Base-by-base conservation (phyloP, 1,284 basidiomycete genomes). In the Amylostereum areolatum region DNA sequence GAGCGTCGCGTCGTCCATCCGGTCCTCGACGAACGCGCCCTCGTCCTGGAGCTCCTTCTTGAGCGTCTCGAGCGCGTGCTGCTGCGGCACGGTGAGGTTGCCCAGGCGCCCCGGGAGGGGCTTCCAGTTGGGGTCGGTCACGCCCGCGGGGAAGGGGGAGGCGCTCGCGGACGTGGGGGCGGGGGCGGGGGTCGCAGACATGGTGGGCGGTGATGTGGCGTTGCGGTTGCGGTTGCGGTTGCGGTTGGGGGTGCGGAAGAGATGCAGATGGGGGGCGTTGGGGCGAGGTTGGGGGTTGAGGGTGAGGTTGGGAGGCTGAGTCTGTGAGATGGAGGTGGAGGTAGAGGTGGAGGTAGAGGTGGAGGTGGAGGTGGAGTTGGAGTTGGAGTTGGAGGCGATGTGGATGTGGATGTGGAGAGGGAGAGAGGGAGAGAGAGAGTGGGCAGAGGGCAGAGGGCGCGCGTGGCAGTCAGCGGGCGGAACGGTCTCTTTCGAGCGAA, bases 1-100 rank as follows among this genome's bases (percentile, higher is more conserved):
- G 32, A 96, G 73, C 36, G 76, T 80, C 27, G 84, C 74, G 70
- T 96, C 92, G 63, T 89, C 84, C 80, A 90, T 91, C 54, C 84
- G 73, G 66, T 87, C 82, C 52, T 74, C 70, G 2, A 81, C 83
- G 59, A 85, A 86, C 39, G 62, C 60, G 1, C 75, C 80, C 60
- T 83, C 83, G 3, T 75, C 78, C 59, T 78, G 64, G 52, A 92
- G 70, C 64, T 89, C 77, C 63, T 77, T 72, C 66, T 79, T 82
- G 64, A 95, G 75, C 60, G 83, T 81, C 39, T 84, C 79, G 49
- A 97, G 83, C 5, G 81, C 77, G 54, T 84, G 75, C 55, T 82
- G 75, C 64, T 96, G 90, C 3, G 71, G 59, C 8, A 76, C 67
- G n/a, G 81, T 82, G 57, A 97, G 78, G 69, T 96, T 92, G 27